Conservation (phyloP, 2,329 filamentous ascomycete genomes). For the Penicillium expansum region DNA sequence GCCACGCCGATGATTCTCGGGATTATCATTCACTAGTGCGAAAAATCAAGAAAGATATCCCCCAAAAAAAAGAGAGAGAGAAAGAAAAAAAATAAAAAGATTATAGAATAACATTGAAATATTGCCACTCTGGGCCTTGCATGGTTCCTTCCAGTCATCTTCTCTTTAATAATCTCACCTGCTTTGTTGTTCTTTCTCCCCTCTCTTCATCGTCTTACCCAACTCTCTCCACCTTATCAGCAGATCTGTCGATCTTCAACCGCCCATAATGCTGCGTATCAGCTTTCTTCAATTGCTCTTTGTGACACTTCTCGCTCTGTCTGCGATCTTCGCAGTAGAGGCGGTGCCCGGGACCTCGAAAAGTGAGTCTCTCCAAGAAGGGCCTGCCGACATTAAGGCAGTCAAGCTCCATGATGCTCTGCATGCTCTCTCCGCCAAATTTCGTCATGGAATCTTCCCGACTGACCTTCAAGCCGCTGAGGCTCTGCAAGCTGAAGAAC, state of each 20-base stretch:
- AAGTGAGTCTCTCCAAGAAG: slow-evolving; percentile 49
- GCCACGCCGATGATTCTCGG: slow-evolving; percentile 3
- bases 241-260: background rate
- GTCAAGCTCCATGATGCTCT: slow-evolving; percentile 65
- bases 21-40: slow-evolving; percentile 1
- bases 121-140: background rate
- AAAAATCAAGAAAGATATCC: background rate
- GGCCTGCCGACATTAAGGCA: slow-evolving; percentile 57
- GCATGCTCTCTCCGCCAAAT: slow-evolving; percentile 61
- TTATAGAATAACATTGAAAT: background rate
- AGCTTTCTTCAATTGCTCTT: slow-evolving; percentile 26
- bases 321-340: slow-evolving; percentile 25
- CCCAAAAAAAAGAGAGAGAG: background rate
- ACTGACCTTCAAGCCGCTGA: slow-evolving; percentile 64
- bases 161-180: background rate
- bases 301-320: slow-evolving; percentile 27
- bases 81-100: background rate
- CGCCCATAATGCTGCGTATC: slow-evolving; percentile 20
- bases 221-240: background rate
- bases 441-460: slow-evolving; percentile 66
- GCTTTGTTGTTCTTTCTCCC: background rate
- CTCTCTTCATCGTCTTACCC: background rate
- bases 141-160: background rate
- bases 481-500: slow-evolving; percentile 60
- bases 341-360: slow-evolving; percentile 13